Evolutionary conservation across 2,329 filamentous ascomycete species (phyloP).

Genomic region (Leptographium procerum): DNA sequence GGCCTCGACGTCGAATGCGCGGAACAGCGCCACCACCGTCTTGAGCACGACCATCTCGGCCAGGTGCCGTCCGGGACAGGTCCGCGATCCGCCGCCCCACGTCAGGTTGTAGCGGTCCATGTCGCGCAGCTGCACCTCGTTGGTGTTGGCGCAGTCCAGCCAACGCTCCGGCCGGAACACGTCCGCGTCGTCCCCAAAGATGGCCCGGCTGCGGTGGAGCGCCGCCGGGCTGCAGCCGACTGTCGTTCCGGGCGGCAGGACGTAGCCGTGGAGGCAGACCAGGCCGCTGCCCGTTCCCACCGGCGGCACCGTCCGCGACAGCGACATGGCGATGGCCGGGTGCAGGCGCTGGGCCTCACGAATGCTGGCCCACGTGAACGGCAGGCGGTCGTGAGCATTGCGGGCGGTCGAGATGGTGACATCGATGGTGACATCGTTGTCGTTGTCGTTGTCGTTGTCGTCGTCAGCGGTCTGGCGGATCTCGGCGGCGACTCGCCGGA

Average conservation of each 20-base stretch:
- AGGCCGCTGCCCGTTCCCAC: background rate
- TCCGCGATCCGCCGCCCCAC: constrained; percentile 40
- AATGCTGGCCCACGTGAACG: constrained; percentile 32
- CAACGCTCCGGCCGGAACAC: constrained; percentile 36
- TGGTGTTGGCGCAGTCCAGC: constrained; percentile 20
- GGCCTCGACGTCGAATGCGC: constrained; percentile 32
- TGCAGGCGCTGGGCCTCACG: constrained; percentile 39
- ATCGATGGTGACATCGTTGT: too few species aligned
- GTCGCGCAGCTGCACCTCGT: constrained; percentile 16
- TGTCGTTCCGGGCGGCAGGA: constrained; percentile 32
- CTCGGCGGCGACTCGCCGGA: constrained; percentile 20
- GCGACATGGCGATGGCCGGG: constrained; percentile 40
- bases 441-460: too few species aligned
- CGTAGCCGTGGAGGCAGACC: constrained; percentile 26
- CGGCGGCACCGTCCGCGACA: constrained; percentile 30
- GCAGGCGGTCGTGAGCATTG: constrained; percentile 14
- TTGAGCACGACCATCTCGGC: constrained; percentile 39
- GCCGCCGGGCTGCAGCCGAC: constrained; percentile 40
- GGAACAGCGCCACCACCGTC: constrained; percentile 27
- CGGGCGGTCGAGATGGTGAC: constrained; percentile 15
- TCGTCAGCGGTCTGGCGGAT: constrained; percentile 13
- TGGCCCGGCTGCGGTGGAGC: constrained; percentile 35
- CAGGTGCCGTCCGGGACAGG: constrained; percentile 38
- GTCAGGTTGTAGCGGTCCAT: constrained; percentile 39
- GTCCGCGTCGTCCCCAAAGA: constrained; percentile 36